Conservation (phyloP, 2,329 filamentous ascomycete species). For the Fusarium camptoceras region DNA sequence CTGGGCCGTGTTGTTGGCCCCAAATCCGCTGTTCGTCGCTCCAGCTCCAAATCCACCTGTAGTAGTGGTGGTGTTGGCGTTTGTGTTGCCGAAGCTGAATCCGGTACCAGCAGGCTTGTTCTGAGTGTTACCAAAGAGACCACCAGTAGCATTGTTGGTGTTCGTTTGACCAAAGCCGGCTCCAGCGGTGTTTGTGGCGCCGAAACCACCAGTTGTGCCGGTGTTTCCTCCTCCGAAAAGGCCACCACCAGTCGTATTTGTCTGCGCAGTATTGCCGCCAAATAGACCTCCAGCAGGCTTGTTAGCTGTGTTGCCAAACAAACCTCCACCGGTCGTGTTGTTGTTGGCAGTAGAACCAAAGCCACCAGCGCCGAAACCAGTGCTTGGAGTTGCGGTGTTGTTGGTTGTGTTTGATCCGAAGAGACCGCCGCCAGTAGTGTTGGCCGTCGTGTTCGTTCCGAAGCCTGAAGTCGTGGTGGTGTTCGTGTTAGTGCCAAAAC, state of each 20-base stretch:
- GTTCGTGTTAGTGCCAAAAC: slow-evolving; percentile 57
- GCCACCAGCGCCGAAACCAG: slow-evolving; percentile 48
- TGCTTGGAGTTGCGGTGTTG: slow-evolving; percentile 43
- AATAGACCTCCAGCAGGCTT: slow-evolving; percentile 55
- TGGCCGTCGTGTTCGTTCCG: slow-evolving; percentile 54
- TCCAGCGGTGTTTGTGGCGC: slow-evolving; percentile 42
- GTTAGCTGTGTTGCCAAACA: slow-evolving; percentile 49
- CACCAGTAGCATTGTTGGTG: slow-evolving; percentile 47
- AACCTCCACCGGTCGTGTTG: slow-evolving; percentile 46
- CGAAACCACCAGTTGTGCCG: slow-evolving; percentile 34
- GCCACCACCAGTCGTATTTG: slow-evolving; percentile 43
- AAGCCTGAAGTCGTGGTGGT: slow-evolving; percentile 56
- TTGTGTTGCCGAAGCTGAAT: slow-evolving; percentile 59
- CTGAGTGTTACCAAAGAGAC: slow-evolving; percentile 59
- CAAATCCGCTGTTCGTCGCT: slow-evolving; percentile 39
- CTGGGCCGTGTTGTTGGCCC: slow-evolving; percentile 49
- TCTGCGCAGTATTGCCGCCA: slow-evolving; percentile 42
- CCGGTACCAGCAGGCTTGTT: slow-evolving; percentile 53
- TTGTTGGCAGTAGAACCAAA: slow-evolving; percentile 56
- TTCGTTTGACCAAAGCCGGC: slow-evolving; percentile 55
- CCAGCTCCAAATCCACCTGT: slow-evolving; percentile 45
- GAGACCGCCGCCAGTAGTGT: slow-evolving; percentile 52
- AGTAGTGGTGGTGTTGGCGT: slow-evolving; percentile 41
- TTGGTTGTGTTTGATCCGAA: slow-evolving; percentile 53
- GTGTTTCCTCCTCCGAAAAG: slow-evolving; percentile 44